Evolutionary conservation across 139 green algal genomes (phyloP).

Genomic region (Micromonas commoda): DNA sequence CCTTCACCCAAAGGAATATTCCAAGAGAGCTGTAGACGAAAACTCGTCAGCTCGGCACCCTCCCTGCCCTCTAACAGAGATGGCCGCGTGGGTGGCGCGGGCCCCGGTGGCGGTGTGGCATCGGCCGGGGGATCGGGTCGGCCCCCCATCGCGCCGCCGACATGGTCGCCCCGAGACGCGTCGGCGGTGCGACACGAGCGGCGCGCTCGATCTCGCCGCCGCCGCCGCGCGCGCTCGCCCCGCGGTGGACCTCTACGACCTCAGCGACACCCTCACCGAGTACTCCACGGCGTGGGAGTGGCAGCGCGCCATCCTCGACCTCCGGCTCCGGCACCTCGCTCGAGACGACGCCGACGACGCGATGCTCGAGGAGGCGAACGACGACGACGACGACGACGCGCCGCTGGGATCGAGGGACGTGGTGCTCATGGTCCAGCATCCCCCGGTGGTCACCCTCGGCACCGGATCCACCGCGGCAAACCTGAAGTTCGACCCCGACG

Average conservation of each 20-base stretch:
- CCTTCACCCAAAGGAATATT: too few species aligned
- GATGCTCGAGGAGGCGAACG: not conserved
- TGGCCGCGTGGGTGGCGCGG: too few species aligned
- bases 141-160: not conserved
- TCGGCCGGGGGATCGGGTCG: too few species aligned
- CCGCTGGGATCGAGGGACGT: slow-evolving; percentile 4
- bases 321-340: not conserved
- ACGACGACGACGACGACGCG: not conserved
- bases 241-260: slow-evolving; percentile 8
- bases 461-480: slow-evolving; percentile 40
- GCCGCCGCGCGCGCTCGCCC: slow-evolving; percentile 8
- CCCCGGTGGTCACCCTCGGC: slow-evolving; percentile 67
- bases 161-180: not conserved
- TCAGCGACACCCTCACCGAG: not conserved
- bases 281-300: slow-evolving; percentile 28
- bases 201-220: not conserved
- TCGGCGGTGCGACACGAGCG: not conserved
- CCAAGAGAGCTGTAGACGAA: too few species aligned
- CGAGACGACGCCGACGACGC: not conserved
- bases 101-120: too few species aligned
- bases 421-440: slow-evolving; percentile 61
- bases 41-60: too few species aligned
- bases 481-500: slow-evolving; percentile 54
- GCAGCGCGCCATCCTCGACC: slow-evolving; percentile 25
- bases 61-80: too few species aligned